Evolutionary conservation across 257 asterid genomes (phyloP).

Genomic region (Nicotiana otophora): DNA sequence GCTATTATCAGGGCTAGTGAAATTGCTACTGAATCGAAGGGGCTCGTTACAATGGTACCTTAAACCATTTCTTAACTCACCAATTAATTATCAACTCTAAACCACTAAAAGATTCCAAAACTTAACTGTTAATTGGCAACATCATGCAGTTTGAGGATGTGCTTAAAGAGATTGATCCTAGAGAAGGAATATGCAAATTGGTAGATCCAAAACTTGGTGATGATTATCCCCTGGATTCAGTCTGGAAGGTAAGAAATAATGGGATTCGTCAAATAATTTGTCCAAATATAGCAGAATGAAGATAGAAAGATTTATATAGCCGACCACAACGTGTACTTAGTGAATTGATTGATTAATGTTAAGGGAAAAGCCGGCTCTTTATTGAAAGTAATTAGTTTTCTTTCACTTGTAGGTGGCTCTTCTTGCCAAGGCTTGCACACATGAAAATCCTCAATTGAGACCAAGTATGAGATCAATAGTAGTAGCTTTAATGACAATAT

Average conservation of each 20-base stretch:
- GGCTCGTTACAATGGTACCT: constrained; percentile 69
- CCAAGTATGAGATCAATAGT: constrained; percentile 92
- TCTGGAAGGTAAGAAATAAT: constrained; percentile 48
- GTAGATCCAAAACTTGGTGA: constrained; percentile 73
- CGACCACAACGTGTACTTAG: neutral
- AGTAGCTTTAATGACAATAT: constrained; percentile 80
- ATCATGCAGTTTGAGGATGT: constrained; percentile 65
- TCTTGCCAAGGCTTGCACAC: constrained; percentile 75
- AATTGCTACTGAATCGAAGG: constrained; percentile 51
- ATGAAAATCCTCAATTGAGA: constrained; percentile 73
- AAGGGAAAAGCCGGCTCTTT: neutral
- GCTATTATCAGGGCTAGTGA: constrained; percentile 64
- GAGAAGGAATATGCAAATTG: constrained; percentile 40
- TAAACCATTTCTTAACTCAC: neutral
- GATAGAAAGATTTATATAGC: neutral
- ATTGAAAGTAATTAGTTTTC: neutral
- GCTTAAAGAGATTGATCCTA: constrained; percentile 42
- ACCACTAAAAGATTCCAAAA: neutral
- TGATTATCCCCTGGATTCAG: constrained; percentile 54
- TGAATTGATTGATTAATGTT: neutral
- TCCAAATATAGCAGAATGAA: neutral
- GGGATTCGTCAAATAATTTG: neutral
- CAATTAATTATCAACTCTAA: neutral
- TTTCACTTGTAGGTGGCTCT: constrained; percentile 51
- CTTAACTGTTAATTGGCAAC: neutral